Evolutionary conservation across 495 filamentous ascomycete species (phyloP), one percentile per base, ranked within the genome.

Genomic region (Oleoguttula mirabilis): DNA sequence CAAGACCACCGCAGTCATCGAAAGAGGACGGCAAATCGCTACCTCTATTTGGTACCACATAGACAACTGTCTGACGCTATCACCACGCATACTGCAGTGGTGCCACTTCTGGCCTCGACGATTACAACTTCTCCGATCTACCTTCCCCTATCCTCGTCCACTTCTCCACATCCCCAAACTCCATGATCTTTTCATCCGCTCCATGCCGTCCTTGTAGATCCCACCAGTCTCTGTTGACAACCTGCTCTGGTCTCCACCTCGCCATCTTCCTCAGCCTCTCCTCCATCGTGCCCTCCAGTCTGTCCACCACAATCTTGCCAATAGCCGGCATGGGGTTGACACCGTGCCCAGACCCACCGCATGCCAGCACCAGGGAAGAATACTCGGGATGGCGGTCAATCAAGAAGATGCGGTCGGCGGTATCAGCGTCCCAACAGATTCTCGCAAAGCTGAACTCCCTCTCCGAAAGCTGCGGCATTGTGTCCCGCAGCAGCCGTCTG

Each of bases 401-500:
- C 21, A 74, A 49, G 32, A 69, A 72, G n/a, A 58, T 54, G 0
- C 68, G 65, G 43, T 73, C 69, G 1, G 61, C 57, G 15, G 69
- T 74, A 52, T 73, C 69, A 3, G 69, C 66, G 49, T 68, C 65
- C 70, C 69, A 73, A 57, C 70, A 73, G 21, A 74, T 69, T 8
- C 69, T 52, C 17, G 66, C 68, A 41, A 70, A 71, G 1, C 52
- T 56, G 35, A 75, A 65, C 3, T 61, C 59, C 4, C 70, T 52
- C 6, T 61, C 56, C 0, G 65, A 60, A 3, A 75, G 58, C 27
- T 73, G 66, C 1, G 69, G 68, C 63, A 73, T 69, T 8, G 66
- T 70, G n/a, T 71, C 66, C 7, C 43, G 49, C 3, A 75, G 56
- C 21, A 73, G 68, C 16, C 55, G 48, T 10, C 69, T 48, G 1